phyloP scores from a whole-genome alignment of 169 alveolate species.

The Miamiensis avidus region DNA sequence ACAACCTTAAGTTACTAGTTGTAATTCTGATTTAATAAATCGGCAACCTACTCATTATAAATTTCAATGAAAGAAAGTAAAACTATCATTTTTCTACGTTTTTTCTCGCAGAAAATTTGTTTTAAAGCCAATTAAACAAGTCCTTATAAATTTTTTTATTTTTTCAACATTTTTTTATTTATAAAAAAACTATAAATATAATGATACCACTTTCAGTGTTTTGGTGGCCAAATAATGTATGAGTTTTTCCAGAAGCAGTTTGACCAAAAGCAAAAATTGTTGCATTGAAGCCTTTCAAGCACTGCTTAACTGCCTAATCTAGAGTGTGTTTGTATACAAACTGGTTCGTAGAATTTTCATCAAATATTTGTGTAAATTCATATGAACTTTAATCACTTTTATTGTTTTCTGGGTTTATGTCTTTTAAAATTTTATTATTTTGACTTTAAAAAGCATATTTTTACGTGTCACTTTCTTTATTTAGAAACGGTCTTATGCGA shows the following conservation, averaged over 20 bases:
- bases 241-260: constrained; percentile 45
- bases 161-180: too few species aligned
- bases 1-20: background rate
- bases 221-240: constrained; percentile 42
- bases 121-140: background rate
- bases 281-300: constrained; percentile 29
- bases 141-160: too few species aligned
- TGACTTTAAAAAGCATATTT: too few species aligned
- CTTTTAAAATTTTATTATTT: too few species aligned
- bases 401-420: too few species aligned
- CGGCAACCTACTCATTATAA: constrained; percentile 3
- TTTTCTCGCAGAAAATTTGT: background rate
- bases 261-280: constrained; percentile 39
- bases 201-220: constrained; percentile 29
- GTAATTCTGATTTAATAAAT: background rate
- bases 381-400: too few species aligned
- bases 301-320: too few species aligned
- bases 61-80: background rate
- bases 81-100: background rate
- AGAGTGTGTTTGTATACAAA: background rate
- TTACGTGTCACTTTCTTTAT: too few species aligned
- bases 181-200: too few species aligned
- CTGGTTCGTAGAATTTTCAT: background rate
- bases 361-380: background rate
- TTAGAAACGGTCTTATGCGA: too few species aligned